A percentile compares a stretch with the other conserved stretches of the same genome.
These are phyloP conservation scores for Aquilaria malaccensis DNA, from an alignment of 345 rosid species.

Conservation along the genomic window DNA sequence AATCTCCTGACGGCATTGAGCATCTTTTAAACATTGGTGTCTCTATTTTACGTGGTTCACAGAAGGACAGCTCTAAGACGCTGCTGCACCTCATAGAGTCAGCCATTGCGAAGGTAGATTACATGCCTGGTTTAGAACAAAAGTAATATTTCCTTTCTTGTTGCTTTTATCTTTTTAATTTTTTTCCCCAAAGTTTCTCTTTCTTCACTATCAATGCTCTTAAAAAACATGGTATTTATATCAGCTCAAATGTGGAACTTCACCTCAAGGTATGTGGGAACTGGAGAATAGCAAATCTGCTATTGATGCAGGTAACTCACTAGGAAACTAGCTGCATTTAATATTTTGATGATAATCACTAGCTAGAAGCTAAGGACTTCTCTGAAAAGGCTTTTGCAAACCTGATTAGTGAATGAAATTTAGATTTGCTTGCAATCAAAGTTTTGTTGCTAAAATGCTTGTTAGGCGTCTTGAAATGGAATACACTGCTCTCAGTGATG, in stretches of 20 bases:
- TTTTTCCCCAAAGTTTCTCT: constrained; percentile 2
- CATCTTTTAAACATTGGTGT: constrained; percentile 50
- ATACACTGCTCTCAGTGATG: no score
- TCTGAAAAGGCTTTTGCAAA: neutral
- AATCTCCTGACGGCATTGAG: constrained; percentile 38
- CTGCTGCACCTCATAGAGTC: constrained; percentile 40
- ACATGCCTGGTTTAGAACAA: neutral
- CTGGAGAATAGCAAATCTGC: constrained; percentile 21
- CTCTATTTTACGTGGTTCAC: constrained; percentile 49
- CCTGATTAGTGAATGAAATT: neutral
- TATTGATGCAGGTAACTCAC: constrained; percentile 26
- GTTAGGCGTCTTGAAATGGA: no score
- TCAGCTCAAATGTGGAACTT: constrained; percentile 51
- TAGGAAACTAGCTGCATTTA: neutral
- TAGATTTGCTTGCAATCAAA: neutral
- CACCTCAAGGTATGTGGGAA: constrained; percentile 49
- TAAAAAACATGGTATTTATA: constrained; percentile 18
- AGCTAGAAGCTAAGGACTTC: no score
- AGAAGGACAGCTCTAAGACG: constrained; percentile 37
- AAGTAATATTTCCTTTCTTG: neutral
- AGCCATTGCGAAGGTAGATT: constrained; percentile 48
- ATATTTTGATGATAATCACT: neutral
- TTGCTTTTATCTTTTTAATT: no score
- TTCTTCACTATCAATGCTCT: constrained; percentile 4
- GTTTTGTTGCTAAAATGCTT: neutral